These are phyloP conservation scores for Yamadazyma philogaea DNA, from an alignment of 805 yeast species.

Conservation along the genomic window DNA sequence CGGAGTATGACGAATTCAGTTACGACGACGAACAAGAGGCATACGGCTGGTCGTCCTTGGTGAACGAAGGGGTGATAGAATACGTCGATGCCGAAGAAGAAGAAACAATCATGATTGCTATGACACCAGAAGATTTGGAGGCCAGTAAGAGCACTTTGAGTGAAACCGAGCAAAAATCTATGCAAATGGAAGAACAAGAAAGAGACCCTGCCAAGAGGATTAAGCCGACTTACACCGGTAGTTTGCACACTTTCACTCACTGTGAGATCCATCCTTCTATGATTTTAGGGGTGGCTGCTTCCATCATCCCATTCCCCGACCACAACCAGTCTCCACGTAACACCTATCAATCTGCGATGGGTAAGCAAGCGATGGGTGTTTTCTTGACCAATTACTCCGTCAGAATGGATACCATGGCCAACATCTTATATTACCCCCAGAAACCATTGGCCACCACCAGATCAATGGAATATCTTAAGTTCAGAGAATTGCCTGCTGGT, in stretches of 20 bases:
- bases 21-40: slow-evolving; percentile 47
- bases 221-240: slow-evolving; percentile 55
- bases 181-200: slow-evolving; percentile 44
- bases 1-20: slow-evolving; percentile 55
- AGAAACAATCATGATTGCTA: slow-evolving; percentile 96
- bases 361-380: slow-evolving; percentile 99
- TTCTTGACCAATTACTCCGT: slow-evolving; percentile 91
- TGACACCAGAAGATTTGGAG: slow-evolving; percentile 96
- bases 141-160: slow-evolving; percentile 47
- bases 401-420: slow-evolving; percentile 99
- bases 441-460: slow-evolving; percentile 97
- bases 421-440: slow-evolving; percentile 94
- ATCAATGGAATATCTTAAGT: slow-evolving; percentile 95
- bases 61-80: slow-evolving; percentile 86
- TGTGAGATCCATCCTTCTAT: slow-evolving; percentile 99
- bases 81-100: slow-evolving; percentile 99
- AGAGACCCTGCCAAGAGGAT: slow-evolving; percentile 82
- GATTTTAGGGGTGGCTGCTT: slow-evolving; percentile 98
- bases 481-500: slow-evolving; percentile 98
- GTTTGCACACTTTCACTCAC: slow-evolving; percentile 85
- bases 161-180: slow-evolving; percentile 41
- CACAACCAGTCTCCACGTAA: slow-evolving; percentile 99
- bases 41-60: slow-evolving; percentile 82
- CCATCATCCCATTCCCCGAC: slow-evolving; percentile 99
- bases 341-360: slow-evolving; percentile 99